phyloP scores from a whole-genome alignment of 305 asterid genomes.

The Plantago coronopus region DNA sequence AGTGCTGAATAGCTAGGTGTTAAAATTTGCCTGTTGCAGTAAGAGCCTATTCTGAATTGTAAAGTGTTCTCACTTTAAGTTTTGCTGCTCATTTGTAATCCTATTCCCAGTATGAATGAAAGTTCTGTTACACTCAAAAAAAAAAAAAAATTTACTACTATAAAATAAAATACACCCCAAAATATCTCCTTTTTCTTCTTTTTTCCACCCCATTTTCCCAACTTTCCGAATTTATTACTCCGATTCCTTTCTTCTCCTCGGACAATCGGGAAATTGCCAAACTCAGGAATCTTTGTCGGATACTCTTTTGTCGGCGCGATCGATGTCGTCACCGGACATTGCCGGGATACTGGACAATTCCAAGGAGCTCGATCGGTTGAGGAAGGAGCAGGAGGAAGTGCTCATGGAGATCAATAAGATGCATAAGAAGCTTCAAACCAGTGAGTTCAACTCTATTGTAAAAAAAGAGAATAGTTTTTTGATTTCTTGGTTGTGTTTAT shows the following conservation, averaged over 20 bases:
- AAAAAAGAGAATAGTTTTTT: too few relatives aligned
- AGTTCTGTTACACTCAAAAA: too few relatives aligned
- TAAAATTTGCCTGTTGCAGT: too few relatives aligned
- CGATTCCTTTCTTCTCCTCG: too few relatives aligned
- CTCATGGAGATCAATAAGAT: conserved; percentile 61
- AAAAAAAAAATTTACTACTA: too few relatives aligned
- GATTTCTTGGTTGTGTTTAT: neutral
- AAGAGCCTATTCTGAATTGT: too few relatives aligned
- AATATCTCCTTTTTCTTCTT: neutral
- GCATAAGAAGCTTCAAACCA: conserved; percentile 59
- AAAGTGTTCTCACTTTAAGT: too few relatives aligned
- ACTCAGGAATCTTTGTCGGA: too few relatives aligned
- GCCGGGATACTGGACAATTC: conserved; percentile 54
- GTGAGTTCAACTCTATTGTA: conserved; percentile 28
- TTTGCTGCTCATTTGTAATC: too few relatives aligned
- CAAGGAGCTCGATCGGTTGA: conserved; percentile 63
- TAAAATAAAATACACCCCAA: neutral
- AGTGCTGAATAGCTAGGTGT: too few relatives aligned
- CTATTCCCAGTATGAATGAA: too few relatives aligned
- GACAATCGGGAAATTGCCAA: neutral
- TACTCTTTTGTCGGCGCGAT: neutral
- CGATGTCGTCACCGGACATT: conserved; percentile 56
- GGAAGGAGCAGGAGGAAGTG: conserved; percentile 54
- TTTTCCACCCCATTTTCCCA: neutral
- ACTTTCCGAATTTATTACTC: too few relatives aligned